phyloP scores from a whole-genome alignment of 2,329 filamentous ascomycete species.

The Penicillium italicum region DNA sequence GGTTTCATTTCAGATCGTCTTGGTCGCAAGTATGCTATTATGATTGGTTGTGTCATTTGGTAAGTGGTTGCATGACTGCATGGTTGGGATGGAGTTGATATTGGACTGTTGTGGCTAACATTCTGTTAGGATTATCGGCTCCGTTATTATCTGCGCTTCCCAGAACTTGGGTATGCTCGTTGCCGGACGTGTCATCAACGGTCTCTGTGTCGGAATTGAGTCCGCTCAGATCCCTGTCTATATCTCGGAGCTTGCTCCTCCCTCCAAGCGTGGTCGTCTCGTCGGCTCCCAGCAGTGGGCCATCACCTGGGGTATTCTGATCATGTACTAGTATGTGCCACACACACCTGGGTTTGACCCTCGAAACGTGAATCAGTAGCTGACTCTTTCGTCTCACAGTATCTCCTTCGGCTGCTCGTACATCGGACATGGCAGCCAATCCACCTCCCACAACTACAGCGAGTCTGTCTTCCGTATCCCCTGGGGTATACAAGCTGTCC shows the following conservation, averaged over 20 bases:
- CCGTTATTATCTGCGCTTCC: slow-evolving; percentile 57
- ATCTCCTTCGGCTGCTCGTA: slow-evolving; percentile 37
- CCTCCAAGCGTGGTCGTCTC: slow-evolving; percentile 56
- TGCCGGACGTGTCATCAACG: slow-evolving; percentile 65
- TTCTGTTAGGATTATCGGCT: slow-evolving; percentile 51
- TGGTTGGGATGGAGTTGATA: not conserved
- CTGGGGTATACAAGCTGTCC: slow-evolving; percentile 63
- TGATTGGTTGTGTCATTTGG: slow-evolving; percentile 50
- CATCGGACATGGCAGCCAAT: slow-evolving; percentile 9
- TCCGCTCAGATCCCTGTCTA: slow-evolving; percentile 70
- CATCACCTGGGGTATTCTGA: slow-evolving; percentile 68
- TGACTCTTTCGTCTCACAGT: slow-evolving; percentile 23
- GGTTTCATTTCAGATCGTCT: slow-evolving; percentile 53
- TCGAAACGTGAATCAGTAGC: not conserved
- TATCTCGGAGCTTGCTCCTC: slow-evolving; percentile 62
- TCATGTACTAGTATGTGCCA: slow-evolving; percentile 61
- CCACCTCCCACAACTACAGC: slow-evolving; percentile 32
- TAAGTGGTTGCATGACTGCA: slow-evolving; percentile 16
- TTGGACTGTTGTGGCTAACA: slow-evolving; percentile 7
- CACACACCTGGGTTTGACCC: slow-evolving; percentile 58
- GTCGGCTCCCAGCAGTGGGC: slow-evolving; percentile 73
- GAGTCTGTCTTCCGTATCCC: slow-evolving; percentile 60
- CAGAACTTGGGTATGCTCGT: slow-evolving; percentile 67
- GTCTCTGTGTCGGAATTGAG: slow-evolving; percentile 68
- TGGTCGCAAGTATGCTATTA: slow-evolving; percentile 52